These are phyloP conservation scores for Pleodorina starrii DNA, from an alignment of 139 green algal genomes.

Conservation along the genomic window DNA sequence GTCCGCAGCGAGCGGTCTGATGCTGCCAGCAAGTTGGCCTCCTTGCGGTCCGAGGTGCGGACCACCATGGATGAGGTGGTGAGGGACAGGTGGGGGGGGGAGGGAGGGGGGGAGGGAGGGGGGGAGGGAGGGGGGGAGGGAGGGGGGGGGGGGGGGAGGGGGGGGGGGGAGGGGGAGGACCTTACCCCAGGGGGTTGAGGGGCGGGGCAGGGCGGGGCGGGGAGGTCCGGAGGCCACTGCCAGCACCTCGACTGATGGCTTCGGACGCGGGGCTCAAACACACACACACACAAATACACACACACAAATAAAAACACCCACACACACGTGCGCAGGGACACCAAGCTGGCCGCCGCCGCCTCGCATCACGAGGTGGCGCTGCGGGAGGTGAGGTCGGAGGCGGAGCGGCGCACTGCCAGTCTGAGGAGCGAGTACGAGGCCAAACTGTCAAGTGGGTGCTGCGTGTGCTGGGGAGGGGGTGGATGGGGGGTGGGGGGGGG, in stretches of 20 bases:
- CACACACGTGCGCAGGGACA: conserved; percentile 26
- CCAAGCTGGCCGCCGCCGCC: background rate
- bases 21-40: conserved; percentile 6
- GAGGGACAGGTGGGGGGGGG: conserved; percentile 14
- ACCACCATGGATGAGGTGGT: conserved; percentile 48
- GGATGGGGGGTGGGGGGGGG: too few relatives aligned
- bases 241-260: too few relatives aligned
- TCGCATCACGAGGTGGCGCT: background rate
- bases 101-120: background rate
- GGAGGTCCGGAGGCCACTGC: too few relatives aligned
- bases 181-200: too few relatives aligned
- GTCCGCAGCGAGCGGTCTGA: conserved; percentile 5
- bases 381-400: background rate
- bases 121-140: background rate
- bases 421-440: background rate
- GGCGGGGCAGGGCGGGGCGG: too few relatives aligned
- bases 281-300: too few relatives aligned
- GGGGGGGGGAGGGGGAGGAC: background rate
- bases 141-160: background rate
- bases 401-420: background rate
- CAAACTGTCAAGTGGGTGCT: conserved; percentile 26
- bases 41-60: conserved; percentile 47
- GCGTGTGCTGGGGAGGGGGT: background rate
- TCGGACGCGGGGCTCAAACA: too few relatives aligned
- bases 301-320: too few relatives aligned